Base-by-base conservation (phyloP, 345 rosid genomes). In the Salix dunnii region DNA sequence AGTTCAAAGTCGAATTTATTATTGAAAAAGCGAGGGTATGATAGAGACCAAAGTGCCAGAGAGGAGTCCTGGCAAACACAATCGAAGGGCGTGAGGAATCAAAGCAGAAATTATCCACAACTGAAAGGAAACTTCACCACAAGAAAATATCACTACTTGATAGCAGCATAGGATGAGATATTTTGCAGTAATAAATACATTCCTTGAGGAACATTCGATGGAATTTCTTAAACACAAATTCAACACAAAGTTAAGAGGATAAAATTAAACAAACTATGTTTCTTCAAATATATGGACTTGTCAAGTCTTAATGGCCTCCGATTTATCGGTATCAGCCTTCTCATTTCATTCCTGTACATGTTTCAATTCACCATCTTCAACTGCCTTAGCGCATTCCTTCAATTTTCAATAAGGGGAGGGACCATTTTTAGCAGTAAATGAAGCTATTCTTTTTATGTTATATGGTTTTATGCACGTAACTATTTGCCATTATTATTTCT, bases 341-440 rank as follows among this genome's bases (percentile, higher is more conserved):
- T 53, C 7, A 53, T 53, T 53, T 21, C 61, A 0, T 53, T 6
- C 61, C 61, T 53, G 5, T 0, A 7, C 61, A 53, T 7, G 58
- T 70, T 72, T 67, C 11, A 90, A 72, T 21, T 92, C 88, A 33
- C 91, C 92, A 5, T 86, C 90, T 43, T 94, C 94, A 73, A 94
- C 84, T 4, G 87, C 87, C 72, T 90, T 95, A 0, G 97, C 97
- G 76, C 97, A 94, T 35, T 90, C 89, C 84, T 90, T 83, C 77
- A 92, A 76, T 51, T 51, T 51, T 51, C 20, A 8, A 51, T 2
- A 51, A 51, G 58, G 7, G 7, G n/a, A 51, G 58, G 20, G 23
- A 23, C 9, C 58, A 51, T 51, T 51, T 2, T 51, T 7, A 51
- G 23, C 23, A 51, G 18, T 21, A 51, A 51, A 18, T 7, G 9